phyloP scores from a whole-genome alignment of 768 basidiomycete species.

The Suillus variegatus region DNA sequence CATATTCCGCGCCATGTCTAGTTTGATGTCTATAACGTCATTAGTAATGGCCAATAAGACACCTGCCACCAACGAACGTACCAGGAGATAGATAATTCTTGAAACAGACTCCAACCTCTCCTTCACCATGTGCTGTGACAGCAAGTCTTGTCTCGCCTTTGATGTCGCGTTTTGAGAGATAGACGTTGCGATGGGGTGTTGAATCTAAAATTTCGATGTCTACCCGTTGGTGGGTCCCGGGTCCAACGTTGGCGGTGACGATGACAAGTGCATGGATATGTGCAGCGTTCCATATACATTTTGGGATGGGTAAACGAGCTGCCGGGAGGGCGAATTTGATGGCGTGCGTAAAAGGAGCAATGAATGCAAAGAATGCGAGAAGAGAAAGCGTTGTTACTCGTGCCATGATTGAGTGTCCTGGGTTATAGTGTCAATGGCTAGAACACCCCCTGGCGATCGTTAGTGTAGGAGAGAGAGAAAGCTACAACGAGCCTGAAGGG shows the following conservation, averaged over 20 bases:
- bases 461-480: not conserved
- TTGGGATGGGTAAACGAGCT: slow-evolving; percentile 68
- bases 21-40: slow-evolving; percentile 42
- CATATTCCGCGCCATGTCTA: slow-evolving; percentile 49
- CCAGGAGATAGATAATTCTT: slow-evolving; percentile 76
- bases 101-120: slow-evolving; percentile 95
- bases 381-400: slow-evolving; percentile 12
- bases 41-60: not conserved
- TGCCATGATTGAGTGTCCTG: not conserved
- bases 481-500: not conserved
- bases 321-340: slow-evolving; percentile 87
- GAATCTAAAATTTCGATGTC: slow-evolving; percentile 97
- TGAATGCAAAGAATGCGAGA: slow-evolving; percentile 30
- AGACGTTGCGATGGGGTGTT: slow-evolving; percentile 80
- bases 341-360: slow-evolving; percentile 41
- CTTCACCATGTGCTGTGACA: slow-evolving; percentile 90
- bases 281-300: slow-evolving; percentile 96
- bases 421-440: not conserved
- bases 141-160: slow-evolving; percentile 91
- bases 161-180: slow-evolving; percentile 85
- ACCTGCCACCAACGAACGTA: slow-evolving; percentile 39
- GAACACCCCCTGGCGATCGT: not conserved
- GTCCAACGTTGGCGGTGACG: slow-evolving; percentile 90
- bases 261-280: slow-evolving; percentile 88
- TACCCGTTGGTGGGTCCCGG: slow-evolving; percentile 74